These are phyloP conservation scores for Ceratocystis diversiconidia DNA, from an alignment of 2,329 filamentous ascomycete species.

Conservation along the genomic window DNA sequence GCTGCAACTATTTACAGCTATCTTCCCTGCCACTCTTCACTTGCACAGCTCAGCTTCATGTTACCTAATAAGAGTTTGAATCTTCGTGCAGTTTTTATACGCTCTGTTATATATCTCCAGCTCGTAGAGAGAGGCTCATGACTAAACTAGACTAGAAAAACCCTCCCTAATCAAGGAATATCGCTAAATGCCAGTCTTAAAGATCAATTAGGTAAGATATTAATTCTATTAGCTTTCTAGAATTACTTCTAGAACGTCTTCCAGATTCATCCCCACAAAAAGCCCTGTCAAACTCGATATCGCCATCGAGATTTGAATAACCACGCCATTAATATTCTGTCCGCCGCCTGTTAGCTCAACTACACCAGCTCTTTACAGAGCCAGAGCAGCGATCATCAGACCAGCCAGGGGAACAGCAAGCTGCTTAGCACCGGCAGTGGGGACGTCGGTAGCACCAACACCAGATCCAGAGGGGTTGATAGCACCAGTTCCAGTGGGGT, in stretches of 20 bases:
- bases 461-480: background rate
- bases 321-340: background rate
- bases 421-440: background rate
- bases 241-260: background rate
- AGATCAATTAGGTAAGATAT: background rate
- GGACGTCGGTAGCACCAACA: background rate
- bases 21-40: background rate
- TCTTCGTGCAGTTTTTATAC: background rate
- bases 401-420: background rate
- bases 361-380: background rate
- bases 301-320: background rate
- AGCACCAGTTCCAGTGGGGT: slow-evolving; percentile 2
- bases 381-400: background rate
- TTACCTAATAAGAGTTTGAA: too few species aligned
- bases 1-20: background rate
- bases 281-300: background rate
- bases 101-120: background rate
- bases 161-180: background rate
- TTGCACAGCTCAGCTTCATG: background rate
- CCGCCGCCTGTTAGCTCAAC: background rate
- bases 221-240: background rate
- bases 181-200: background rate
- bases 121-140: background rate
- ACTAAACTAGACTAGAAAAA: too few species aligned
- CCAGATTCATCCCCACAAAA: background rate